phyloP scores from a whole-genome alignment of 2,329 filamentous ascomycete species.

The Penicillium paneum region DNA sequence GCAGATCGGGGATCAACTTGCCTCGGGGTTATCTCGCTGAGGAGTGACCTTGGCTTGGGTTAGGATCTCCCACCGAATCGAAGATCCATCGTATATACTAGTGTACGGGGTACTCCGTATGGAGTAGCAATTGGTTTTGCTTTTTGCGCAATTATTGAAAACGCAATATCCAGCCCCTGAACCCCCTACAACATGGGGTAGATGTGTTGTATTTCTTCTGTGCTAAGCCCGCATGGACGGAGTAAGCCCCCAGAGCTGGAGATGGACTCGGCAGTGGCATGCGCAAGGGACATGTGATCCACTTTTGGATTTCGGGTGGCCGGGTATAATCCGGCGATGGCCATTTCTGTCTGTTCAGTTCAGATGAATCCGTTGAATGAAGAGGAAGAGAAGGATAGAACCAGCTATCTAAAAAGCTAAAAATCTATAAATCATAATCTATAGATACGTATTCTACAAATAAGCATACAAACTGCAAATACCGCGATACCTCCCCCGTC shows the following conservation, averaged over 20 bases:
- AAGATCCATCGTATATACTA: background rate
- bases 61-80: background rate
- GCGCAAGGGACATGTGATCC: slow-evolving; percentile 5
- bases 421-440: no score
- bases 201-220: no score
- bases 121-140: slow-evolving; percentile 10
- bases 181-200: background rate
- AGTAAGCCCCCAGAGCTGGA: background rate
- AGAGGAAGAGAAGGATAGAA: no score
- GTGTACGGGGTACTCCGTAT: no score
- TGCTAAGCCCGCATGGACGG: no score
- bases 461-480: background rate
- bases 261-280: background rate
- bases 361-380: no score
- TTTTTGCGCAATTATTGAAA: background rate
- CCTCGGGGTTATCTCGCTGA: slow-evolving; percentile 26
- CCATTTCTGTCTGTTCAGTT: no score
- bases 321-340: background rate
- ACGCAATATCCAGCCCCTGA: background rate
- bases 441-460: no score
- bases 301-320: background rate
- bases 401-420: no score
- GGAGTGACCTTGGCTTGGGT: no score
- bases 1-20: slow-evolving; percentile 9
- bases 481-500: background rate